Conservation (phyloP, 352 stramenopile species). For the Globisporangium cylindrosporum region DNA sequence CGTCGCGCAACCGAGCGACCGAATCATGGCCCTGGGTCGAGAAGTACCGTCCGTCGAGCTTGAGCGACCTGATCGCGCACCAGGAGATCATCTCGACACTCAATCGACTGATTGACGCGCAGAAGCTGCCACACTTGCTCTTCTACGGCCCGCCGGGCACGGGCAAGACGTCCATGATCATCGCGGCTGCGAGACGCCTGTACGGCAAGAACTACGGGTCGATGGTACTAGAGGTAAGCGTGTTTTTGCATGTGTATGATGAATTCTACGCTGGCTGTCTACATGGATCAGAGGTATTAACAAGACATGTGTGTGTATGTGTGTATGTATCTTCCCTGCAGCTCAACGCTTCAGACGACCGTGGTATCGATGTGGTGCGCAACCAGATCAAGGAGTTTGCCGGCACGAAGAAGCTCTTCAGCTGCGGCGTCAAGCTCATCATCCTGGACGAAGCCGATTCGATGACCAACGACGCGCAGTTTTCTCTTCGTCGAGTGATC, state of each 20-base stretch:
- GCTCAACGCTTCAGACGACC: conserved; percentile 97
- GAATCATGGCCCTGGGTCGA: conserved; percentile 96
- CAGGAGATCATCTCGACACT: conserved; percentile 97
- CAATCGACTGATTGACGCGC: conserved; percentile 94
- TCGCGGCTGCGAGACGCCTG: conserved; percentile 93
- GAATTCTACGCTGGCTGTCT: no score
- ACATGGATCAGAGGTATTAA: background rate
- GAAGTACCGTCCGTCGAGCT: conserved; percentile 95
- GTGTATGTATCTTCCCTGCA: conserved; percentile 22
- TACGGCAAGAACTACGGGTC: conserved; percentile 94
- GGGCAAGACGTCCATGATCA: conserved; percentile 98
- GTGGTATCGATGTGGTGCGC: conserved; percentile 96
- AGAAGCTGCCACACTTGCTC: conserved; percentile 96
- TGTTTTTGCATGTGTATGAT: background rate
- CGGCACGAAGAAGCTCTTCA: conserved; percentile 96
- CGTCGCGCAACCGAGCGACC: conserved; percentile 72
- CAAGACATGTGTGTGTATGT: background rate
- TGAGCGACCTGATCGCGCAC: conserved; percentile 96
- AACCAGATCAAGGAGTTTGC: conserved; percentile 99
- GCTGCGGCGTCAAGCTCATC: conserved; percentile 94
- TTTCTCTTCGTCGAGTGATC: conserved; percentile 95
- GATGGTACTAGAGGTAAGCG: conserved; percentile 90
- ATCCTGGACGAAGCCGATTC: conserved; percentile 98
- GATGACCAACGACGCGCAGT: conserved; percentile 98
- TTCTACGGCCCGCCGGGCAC: conserved; percentile 97